These are phyloP conservation scores for Macaranga tanarius DNA, from an alignment of 441 rosid species.

Conservation along the genomic window DNA sequence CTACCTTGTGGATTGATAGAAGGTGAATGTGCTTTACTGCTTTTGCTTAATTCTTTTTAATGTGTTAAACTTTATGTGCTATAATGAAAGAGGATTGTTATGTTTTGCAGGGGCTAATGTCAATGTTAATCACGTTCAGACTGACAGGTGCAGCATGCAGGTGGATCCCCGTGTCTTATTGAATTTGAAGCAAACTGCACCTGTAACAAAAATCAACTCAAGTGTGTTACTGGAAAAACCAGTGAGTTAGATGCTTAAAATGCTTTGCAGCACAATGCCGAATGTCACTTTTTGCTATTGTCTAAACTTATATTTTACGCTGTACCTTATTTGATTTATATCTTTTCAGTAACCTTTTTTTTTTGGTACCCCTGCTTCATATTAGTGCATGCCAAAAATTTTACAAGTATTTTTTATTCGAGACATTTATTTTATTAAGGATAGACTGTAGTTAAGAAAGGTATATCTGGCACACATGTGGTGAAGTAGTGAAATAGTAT, in stretches of 20 bases:
- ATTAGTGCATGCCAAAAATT: background rate
- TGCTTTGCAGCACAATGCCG: conserved; percentile 1
- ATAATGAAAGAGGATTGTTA: conserved; percentile 21
- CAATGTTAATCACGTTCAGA: conserved; percentile 34
- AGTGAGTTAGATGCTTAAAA: conserved; percentile 35
- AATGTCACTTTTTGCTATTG: background rate
- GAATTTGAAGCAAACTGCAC: conserved; percentile 34
- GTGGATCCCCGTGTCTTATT: conserved; percentile 35
- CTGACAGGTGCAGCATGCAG: conserved; percentile 38
- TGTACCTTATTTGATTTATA: background rate
- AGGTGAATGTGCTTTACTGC: conserved; percentile 27
- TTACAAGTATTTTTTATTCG: background rate
- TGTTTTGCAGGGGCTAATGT: conserved; percentile 51
- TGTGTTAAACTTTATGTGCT: conserved; percentile 12
- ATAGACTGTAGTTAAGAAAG: background rate
- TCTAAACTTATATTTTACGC: background rate
- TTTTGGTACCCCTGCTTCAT: background rate
- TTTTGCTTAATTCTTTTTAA: conserved; percentile 6
- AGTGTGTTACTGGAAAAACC: conserved; percentile 32
- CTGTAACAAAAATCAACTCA: conserved; percentile 31
- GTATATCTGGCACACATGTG: background rate
- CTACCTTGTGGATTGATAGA: conserved; percentile 32
- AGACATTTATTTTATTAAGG: background rate
- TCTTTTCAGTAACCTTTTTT: background rate
- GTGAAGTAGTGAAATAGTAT: conserved; percentile 11